These are phyloP conservation scores for Penicillium sclerotigenum DNA, from an alignment of 2,329 filamentous ascomycete species.

Conservation along the genomic window DNA sequence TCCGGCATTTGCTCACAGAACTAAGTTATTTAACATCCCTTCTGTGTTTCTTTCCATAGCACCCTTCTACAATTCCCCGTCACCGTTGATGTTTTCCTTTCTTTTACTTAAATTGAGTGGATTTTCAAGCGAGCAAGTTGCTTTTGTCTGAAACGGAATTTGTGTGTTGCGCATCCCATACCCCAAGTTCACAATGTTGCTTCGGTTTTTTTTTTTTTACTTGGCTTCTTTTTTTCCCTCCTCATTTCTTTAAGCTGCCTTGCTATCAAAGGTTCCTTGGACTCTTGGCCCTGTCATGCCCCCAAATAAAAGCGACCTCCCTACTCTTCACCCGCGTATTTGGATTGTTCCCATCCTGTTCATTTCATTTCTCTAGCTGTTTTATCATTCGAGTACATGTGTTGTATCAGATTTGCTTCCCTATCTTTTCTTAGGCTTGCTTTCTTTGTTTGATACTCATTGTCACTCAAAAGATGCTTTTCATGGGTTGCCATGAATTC, in stretches of 20 bases:
- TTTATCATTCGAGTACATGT: slow-evolving; percentile 20
- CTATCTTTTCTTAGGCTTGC: slow-evolving; percentile 19
- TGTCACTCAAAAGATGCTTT: slow-evolving; percentile 13
- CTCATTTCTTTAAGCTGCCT: slow-evolving; percentile 31
- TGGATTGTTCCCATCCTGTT: slow-evolving; percentile 19
- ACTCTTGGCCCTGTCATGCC: slow-evolving; percentile 32
- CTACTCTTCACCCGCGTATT: slow-evolving; percentile 26
- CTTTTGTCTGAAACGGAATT: slow-evolving; percentile 44
- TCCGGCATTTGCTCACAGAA: slow-evolving; percentile 13
- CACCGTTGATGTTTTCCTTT: slow-evolving; percentile 18
- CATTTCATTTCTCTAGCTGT: slow-evolving; percentile 19
- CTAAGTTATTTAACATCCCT: slow-evolving; percentile 13
- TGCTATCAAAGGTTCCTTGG: slow-evolving; percentile 31
- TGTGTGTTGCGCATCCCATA: slow-evolving; percentile 45
- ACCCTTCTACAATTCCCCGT: slow-evolving; percentile 17
- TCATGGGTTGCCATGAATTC: slow-evolving; percentile 13
- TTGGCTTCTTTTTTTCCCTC: slow-evolving; percentile 17
- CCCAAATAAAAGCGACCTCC: slow-evolving; percentile 36
- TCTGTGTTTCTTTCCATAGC: slow-evolving; percentile 22
- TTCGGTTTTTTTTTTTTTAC: slow-evolving; percentile 26
- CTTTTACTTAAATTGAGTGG: slow-evolving; percentile 34
- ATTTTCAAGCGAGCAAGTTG: slow-evolving; percentile 40
- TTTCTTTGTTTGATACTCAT: slow-evolving; percentile 22
- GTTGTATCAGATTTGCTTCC: slow-evolving; percentile 19
- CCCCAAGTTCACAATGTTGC: slow-evolving; percentile 41